Percentiles rank a stretch among this genome's conserved stretches.
Conservation (phyloP, 768 basidiomycete species). For the Boletellus sp. region DNA sequence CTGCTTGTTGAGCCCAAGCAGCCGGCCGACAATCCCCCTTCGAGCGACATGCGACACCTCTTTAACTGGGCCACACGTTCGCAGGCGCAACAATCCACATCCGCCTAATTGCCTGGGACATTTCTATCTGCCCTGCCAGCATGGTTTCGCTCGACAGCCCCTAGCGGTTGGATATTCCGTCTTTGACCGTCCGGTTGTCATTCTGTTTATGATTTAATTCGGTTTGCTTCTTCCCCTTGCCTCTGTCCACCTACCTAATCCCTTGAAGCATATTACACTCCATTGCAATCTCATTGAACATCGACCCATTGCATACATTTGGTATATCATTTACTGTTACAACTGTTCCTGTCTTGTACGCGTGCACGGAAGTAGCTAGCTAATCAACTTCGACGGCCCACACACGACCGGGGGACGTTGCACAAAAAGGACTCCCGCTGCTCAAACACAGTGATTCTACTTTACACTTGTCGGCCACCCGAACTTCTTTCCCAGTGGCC, state of each 20-base stretch:
- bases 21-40: constrained; percentile 62
- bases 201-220: constrained; percentile 31
- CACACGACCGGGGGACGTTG: too few relatives aligned
- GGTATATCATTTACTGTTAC: constrained; percentile 31
- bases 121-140: constrained; percentile 16
- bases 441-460: too few relatives aligned
- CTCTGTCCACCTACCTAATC: constrained; percentile 26
- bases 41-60: constrained; percentile 70
- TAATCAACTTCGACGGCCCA: constrained; percentile 9
- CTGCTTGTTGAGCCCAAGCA: constrained; percentile 82
- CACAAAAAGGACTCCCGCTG: too few relatives aligned
- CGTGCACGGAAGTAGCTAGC: constrained; percentile 22
- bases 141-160: neutral
- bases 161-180: constrained; percentile 15
- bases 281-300: constrained; percentile 25
- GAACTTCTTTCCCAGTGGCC: too few relatives aligned
- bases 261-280: constrained; percentile 16
- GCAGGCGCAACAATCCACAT: constrained; percentile 36
- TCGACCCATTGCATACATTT: constrained; percentile 26
- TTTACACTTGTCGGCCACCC: too few relatives aligned
- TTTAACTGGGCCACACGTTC: constrained; percentile 77
- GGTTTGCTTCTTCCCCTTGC: constrained; percentile 19
- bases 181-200: constrained; percentile 12
- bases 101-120: constrained; percentile 28
- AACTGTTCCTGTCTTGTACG: constrained; percentile 27